phyloP scores from a whole-genome alignment of 441 rosid genomes.

The Hypseocharis bilobata region DNA sequence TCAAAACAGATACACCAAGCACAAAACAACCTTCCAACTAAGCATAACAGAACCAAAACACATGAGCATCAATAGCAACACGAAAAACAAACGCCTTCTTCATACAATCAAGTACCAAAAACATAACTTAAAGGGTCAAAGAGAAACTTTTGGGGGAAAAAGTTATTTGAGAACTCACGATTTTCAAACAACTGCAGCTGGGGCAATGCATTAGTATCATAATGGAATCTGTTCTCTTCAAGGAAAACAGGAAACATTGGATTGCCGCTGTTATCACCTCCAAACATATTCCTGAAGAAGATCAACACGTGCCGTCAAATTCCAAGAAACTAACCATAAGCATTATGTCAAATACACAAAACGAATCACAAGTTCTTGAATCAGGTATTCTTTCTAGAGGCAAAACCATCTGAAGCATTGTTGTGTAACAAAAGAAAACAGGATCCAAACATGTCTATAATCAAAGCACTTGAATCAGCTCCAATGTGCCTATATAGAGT shows the following conservation, averaged over 20 bases:
- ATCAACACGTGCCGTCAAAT: background rate
- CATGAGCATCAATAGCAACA: background rate
- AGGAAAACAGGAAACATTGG: constrained; percentile 36
- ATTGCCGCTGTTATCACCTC: constrained; percentile 42
- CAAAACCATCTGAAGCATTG: background rate
- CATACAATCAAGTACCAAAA: background rate
- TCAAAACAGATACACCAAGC: background rate
- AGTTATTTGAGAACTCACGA: constrained; percentile 35
- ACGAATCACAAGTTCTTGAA: background rate
- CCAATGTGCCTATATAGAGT: too few relatives aligned
- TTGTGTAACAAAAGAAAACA: background rate
- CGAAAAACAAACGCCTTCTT: background rate
- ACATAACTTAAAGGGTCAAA: background rate
- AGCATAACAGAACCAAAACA: background rate
- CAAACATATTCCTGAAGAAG: constrained; percentile 42
- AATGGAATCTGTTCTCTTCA: constrained; percentile 40
- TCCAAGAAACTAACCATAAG: background rate
- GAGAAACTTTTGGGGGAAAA: background rate
- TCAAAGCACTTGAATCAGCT: background rate
- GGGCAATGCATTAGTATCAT: constrained; percentile 39
- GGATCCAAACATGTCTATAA: background rate
- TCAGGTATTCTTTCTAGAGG: background rate
- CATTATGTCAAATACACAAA: background rate
- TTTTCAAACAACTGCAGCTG: constrained; percentile 50
- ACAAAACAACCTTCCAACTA: background rate